Conservation (phyloP, 176 grass and related monocot genomes). For the Rhipidocladum racemiflorum region DNA sequence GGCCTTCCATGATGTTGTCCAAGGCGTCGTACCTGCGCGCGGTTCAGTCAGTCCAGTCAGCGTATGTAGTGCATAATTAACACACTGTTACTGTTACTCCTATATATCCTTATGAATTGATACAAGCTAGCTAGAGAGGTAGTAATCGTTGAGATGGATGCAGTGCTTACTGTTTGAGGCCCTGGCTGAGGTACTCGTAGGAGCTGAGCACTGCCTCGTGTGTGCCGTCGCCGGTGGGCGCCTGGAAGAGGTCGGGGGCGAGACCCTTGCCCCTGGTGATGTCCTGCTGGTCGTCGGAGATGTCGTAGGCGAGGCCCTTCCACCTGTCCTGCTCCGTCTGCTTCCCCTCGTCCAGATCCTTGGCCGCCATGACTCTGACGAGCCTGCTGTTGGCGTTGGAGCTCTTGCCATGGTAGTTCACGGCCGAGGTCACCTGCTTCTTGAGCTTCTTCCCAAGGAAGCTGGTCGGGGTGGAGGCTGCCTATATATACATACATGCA, state of each 20-base stretch:
- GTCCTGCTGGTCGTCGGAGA: conserved; percentile 94
- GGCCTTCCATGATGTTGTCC: conserved; percentile 65
- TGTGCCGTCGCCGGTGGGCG: conserved; percentile 72
- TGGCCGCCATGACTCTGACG: conserved; percentile 56
- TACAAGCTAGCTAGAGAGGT: too few species aligned
- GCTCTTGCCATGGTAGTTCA: conserved; percentile 46
- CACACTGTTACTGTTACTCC: too few species aligned
- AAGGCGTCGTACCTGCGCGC: conserved; percentile 32
- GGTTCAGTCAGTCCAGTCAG: not conserved
- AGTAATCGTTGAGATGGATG: not conserved
- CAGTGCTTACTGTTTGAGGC: conserved; percentile 47
- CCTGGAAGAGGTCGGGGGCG: conserved; percentile 75
- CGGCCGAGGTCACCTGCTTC: conserved; percentile 43
- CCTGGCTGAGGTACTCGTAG: conserved; percentile 91
- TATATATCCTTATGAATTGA: too few species aligned
- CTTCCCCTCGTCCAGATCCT: conserved; percentile 57
- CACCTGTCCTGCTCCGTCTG: conserved; percentile 48
- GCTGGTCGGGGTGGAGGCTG: conserved; percentile 33
- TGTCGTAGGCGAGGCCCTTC: conserved; percentile 57
- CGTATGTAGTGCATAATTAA: too few species aligned
- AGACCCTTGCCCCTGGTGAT: conserved; percentile 88
- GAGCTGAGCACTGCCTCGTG: conserved; percentile 87
- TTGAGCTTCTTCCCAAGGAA: conserved; percentile 46
- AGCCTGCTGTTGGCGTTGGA: conserved; percentile 32
- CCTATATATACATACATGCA: too few species aligned